Evolutionary conservation across 805 yeast genomes (phyloP), one percentile per base, ranked within the genome.

Genomic region (Starmerella ratchasimensis): DNA sequence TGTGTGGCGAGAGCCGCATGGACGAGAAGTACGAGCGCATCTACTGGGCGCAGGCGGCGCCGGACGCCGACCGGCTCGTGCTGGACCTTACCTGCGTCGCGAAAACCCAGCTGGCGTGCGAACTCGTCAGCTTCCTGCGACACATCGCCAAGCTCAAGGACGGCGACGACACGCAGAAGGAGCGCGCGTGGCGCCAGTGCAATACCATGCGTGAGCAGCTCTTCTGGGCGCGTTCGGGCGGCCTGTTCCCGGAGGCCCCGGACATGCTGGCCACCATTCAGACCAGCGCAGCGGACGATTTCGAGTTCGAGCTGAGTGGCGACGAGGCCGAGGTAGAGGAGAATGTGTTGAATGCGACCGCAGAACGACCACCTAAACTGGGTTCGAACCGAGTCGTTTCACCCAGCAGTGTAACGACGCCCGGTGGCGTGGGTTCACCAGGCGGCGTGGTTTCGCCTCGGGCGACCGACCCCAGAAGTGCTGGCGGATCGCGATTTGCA

Each of bases 161-260:
- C 52, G 55, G 76, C 30, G 69, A 67, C 32, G 66, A 61, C 30
- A 54, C 50, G 26, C 47, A 50, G 15, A 46, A 43, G 22, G 63
- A 60, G 40, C 64, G 69, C 41, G 71, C 73, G 8, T 86, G 93
- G 80, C 59, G 67, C 22, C 80, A 75, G 48, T 56, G 76, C 25
- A 60, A 70, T 27, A 68, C 74, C 49, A 63, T 82, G 16, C 69
- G 94, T 37, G 70, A 72, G 29, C 76, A 78, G 52, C 64, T 86
- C 46, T 81, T 78, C 59, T 88, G 93, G 88, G 66, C 93, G 7
- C 74, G 82, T 45, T 57, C 77, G 17, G 96, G 96, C 5, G 63
- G 58, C 11, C 43, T 50, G 26, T 51, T 39, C 41, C 44, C 49
- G 15, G 48, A 42, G 11, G 19, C 32, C 7, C 30, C n/a, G 18